Conservation (phyloP, 2,329 filamentous ascomycete species). For the Aschersonia sp. region DNA sequence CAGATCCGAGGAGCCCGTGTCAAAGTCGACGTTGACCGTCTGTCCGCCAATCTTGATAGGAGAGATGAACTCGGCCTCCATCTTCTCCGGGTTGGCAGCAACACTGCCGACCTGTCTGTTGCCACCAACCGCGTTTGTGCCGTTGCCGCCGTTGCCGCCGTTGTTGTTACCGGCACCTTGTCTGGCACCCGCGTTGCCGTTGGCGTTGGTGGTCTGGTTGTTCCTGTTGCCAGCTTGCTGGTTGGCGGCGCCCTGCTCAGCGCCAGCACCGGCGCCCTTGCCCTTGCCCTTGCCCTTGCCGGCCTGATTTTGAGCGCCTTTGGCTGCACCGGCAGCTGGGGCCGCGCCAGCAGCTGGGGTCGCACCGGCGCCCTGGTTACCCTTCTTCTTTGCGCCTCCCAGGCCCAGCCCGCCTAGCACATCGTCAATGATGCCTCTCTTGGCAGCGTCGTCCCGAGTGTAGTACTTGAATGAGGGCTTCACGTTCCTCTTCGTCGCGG, state of each 20-base stretch:
- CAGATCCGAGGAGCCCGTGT: conserved; percentile 14
- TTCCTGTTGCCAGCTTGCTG: not conserved
- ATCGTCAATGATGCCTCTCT: not conserved
- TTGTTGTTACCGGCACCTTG: not conserved
- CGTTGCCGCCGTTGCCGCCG: not conserved
- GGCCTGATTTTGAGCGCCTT: no score
- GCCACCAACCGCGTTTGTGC: not conserved
- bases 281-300: not conserved
- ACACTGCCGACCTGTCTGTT: not conserved
- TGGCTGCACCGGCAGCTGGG: no score
- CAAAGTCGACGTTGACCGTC: conserved; percentile 9
- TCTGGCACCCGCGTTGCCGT: not conserved
- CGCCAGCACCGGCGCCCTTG: not conserved
- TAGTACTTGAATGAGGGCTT: not conserved
- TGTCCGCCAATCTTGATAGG: conserved; percentile 9
- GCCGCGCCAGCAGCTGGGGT: no score
- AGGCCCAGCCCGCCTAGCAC: not conserved
- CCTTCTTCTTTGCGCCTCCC: not conserved
- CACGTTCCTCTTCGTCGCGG: not conserved
- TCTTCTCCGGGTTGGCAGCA: conserved; percentile 1
- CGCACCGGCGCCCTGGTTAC: no score
- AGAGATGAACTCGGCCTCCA: conserved; percentile 6
- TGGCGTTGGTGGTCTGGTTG: not conserved
- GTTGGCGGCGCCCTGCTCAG: not conserved
- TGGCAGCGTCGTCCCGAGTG: not conserved